Base-by-base conservation (phyloP, 192 early-diverging fungal genomes). In the Phycomyces nitens region DNA sequence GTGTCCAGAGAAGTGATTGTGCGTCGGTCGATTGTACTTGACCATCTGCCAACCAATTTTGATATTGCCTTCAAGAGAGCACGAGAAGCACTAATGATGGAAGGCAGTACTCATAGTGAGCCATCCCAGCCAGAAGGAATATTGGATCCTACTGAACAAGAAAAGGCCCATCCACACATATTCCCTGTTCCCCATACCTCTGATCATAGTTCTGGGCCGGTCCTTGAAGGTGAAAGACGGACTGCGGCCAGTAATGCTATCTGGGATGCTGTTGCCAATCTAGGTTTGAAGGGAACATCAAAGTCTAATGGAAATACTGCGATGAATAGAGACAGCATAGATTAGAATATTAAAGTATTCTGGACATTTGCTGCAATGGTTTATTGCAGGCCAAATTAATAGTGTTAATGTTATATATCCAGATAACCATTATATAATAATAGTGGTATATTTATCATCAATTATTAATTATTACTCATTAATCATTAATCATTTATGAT, bases 31-130 rank as follows among this genome's bases (percentile, higher is more conserved):
- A 68, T 73, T 40, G 26, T 73, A 11, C 51, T 73, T 5, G 72
- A 73, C 22, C 72, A 73, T 64, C 50, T 73, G 26, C 72, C 72
- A 2, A 68, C 65, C 42, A 73, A 73, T 34, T 73, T 68, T 64
- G 72, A 73, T 41, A 55, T 73, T 24, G 65, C 65, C 0, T 73
- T 73, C 47, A 27, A 40, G 1, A 60, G 72, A 10, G 72, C 72
- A 8, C 55, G 66, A 14, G 65, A 73, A 60, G 18, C 60, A 6
- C 53, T 69, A 1, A 69, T 69, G 67, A 22, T 69, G 14, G 39
- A 69, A n/a, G 53, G 52, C 3, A 47, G 44, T 11, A 47, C 5
- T 11, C 44, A 47, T 11, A 47, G 2, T n/a, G 44, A 47, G 15
- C 12, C 44, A n/a, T 47, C 18, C 5, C 12, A 47, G 11, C 44